Evolutionary conservation across 805 yeast species (phyloP).

Genomic region (Torulaspora microellipsoides): DNA sequence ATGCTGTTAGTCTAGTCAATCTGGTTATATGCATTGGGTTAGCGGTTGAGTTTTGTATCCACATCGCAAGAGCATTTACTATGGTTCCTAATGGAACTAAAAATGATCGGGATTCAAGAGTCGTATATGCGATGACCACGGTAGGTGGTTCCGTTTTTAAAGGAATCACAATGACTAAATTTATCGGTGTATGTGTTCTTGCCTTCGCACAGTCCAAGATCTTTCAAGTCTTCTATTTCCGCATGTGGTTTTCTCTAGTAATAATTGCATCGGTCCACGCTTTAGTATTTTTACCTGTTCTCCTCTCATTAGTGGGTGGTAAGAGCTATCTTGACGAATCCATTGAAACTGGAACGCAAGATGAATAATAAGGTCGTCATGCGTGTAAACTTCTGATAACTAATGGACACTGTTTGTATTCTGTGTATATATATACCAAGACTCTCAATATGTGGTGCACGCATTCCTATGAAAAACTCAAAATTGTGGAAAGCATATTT

Average conservation of each 20-base stretch:
- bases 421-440: no score
- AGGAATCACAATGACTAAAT: constrained; percentile 85
- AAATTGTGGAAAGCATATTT: no score
- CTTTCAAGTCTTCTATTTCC: constrained; percentile 85
- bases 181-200: constrained; percentile 80
- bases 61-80: constrained; percentile 75
- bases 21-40: constrained; percentile 88
- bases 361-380: not conserved
- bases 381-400: no score
- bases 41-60: constrained; percentile 90
- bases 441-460: no score
- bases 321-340: constrained; percentile 41
- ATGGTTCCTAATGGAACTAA: constrained; percentile 36
- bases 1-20: constrained; percentile 87
- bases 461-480: no score
- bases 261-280: constrained; percentile 75
- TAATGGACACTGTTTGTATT: no score
- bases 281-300: constrained; percentile 70
- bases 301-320: constrained; percentile 63
- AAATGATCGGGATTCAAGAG: constrained; percentile 36
- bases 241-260: constrained; percentile 89
- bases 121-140: constrained; percentile 56
- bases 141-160: constrained; percentile 90
- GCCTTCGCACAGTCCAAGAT: constrained; percentile 86
- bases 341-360: not conserved